Percentiles rank a stretch among this genome's conserved stretches.
Evolutionary conservation across 2,329 filamentous ascomycete genomes (phyloP).

Genomic region (Scedosporium dehoogii): DNA sequence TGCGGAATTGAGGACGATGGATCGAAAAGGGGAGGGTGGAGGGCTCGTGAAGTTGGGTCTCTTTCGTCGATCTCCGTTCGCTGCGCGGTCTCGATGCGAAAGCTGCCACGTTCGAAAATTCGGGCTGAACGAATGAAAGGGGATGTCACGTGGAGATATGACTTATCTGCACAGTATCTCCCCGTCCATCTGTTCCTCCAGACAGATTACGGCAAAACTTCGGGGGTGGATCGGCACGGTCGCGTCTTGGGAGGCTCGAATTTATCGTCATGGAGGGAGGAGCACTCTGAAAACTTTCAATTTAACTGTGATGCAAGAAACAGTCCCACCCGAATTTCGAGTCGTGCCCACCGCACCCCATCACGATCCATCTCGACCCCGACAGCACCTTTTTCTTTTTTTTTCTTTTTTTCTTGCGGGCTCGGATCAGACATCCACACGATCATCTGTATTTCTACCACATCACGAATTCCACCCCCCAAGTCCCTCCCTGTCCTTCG

Average conservation of each 20-base stretch:
- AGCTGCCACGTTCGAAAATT: conserved; percentile 13
- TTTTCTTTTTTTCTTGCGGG: too few species aligned
- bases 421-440: neutral
- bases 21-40: neutral
- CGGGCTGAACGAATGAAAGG: neutral
- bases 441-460: neutral
- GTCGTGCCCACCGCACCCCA: neutral
- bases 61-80: neutral
- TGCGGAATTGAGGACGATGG: neutral
- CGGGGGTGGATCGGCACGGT: neutral
- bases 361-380: neutral
- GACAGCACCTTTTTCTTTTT: too few species aligned
- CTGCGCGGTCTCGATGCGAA: conserved; percentile 5
- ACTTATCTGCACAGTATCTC: too few species aligned
- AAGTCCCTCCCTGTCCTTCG: too few species aligned
- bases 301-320: neutral
- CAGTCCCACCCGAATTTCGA: neutral
- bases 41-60: neutral
- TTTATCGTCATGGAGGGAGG: neutral
- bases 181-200: too few species aligned
- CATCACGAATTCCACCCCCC: neutral
- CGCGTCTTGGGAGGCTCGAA: neutral
- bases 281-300: neutral
- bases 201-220: neutral
- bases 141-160: conserved; percentile 22